Evolutionary conservation across 225 moss, liverwort and hornwort species (phyloP), one percentile per base, ranked within the genome.

Genomic region (Pleurozium schreberi): DNA sequence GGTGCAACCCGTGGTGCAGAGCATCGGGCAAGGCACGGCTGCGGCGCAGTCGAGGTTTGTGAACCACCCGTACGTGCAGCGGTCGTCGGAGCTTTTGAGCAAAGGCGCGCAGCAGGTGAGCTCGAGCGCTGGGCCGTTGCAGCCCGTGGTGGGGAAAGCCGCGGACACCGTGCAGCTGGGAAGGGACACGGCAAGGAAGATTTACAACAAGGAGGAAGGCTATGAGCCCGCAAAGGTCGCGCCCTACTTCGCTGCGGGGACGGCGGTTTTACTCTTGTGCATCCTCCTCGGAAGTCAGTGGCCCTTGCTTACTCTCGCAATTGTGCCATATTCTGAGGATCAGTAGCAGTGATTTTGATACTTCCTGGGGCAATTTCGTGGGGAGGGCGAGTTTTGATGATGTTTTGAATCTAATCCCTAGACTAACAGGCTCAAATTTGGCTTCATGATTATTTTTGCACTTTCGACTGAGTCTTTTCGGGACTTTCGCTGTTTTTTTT

Each of bases 191-290:
- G 94, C 92, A 14, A 74, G 89, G 80, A 94, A 93, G 87, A 92
- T 94, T 68, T 94, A 93, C 45, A 93, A 94, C 75, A 92, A 89
- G 82, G 94, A 94, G 92, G 93, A 93, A 89, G 94, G 94, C 18
- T 94, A 94, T 43, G 94, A 94, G 76, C 94, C 94, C 49, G 89
- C 91, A 45, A 93, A 94, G 81, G 83, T 94, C 59, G 91, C 91
- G 65, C 93, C 94, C 26, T 93, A 90, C 88, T 77, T 91, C 81
- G 90, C 84, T 25, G 86, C 84, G 19, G 89, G 88, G 45, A 40
- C 80, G 22, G 94, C 88, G 30, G 80, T 84, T 71, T 75, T 94
- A 63, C 82, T 93, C 43, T 75, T 94, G 84, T 85, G 68, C 62
- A 88, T 90, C 63, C 88, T 94, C 70, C 63, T 93, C 28, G 90